A percentile compares a stretch with the other conserved stretches of the same genome.
Evolutionary conservation across 768 basidiomycete species (phyloP).

Genomic region (Termitomyces sp.): DNA sequence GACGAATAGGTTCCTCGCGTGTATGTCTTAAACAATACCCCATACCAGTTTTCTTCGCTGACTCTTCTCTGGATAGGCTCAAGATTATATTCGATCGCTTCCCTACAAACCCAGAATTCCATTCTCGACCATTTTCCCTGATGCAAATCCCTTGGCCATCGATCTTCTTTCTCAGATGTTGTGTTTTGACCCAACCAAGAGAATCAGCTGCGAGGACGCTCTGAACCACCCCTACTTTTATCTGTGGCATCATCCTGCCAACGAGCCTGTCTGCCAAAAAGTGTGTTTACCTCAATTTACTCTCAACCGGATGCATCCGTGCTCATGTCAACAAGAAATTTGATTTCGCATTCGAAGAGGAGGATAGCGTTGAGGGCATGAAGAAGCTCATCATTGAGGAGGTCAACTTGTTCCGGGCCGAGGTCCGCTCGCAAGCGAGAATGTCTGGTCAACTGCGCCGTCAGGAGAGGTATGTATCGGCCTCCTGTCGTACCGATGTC

Average conservation of each 20-base stretch:
- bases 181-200: conserved; percentile 95
- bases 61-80: conserved; percentile 54
- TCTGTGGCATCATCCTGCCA: conserved; percentile 96
- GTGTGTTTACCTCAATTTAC: conserved; percentile 37
- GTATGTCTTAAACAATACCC: conserved; percentile 40
- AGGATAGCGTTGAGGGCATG: conserved; percentile 97
- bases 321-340: conserved; percentile 57
- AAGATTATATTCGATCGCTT: conserved; percentile 96
- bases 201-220: conserved; percentile 95
- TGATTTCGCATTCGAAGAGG: conserved; percentile 96
- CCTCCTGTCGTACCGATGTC: not conserved
- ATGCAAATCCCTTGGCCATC: conserved; percentile 92
- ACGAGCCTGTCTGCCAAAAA: conserved; percentile 81
- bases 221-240: conserved; percentile 90
- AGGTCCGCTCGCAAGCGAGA: conserved; percentile 80
- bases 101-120: conserved; percentile 95
- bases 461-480: conserved; percentile 61
- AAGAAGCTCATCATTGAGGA: conserved; percentile 92
- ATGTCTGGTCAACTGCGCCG: conserved; percentile 67
- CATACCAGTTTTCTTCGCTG: not conserved
- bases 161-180: conserved; percentile 90
- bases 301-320: not conserved
- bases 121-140: conserved; percentile 88
- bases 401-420: conserved; percentile 83
- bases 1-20: conserved; percentile 91